Conservation (phyloP, 2,329 filamentous ascomycete species). For the Hypocrella siamensis region DNA sequence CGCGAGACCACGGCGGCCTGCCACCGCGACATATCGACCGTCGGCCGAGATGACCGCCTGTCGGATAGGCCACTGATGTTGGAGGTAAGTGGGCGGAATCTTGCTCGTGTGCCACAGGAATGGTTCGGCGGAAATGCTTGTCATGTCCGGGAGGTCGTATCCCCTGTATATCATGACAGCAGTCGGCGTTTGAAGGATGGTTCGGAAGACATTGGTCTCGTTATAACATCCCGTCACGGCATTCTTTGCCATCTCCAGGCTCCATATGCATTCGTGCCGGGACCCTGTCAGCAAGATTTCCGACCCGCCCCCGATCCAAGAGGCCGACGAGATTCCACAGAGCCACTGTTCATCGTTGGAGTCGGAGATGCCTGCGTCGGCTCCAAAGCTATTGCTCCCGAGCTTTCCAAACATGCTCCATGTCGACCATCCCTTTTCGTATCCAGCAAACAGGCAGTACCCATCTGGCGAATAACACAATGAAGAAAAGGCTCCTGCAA, state of each 20-base stretch:
- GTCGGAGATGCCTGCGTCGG: slow-evolving; percentile 46
- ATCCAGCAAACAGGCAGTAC: slow-evolving; percentile 89
- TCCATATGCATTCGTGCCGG: slow-evolving; percentile 67
- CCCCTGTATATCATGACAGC: slow-evolving; percentile 87
- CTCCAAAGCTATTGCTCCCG: slow-evolving; percentile 67
- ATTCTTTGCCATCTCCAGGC: slow-evolving; percentile 83
- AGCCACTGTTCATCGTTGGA: slow-evolving; percentile 72
- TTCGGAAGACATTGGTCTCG: slow-evolving; percentile 77
- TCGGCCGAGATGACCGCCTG: slow-evolving; percentile 79
- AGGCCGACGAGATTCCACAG: slow-evolving; percentile 58
- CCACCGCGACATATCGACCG: slow-evolving; percentile 88
- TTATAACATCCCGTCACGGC: slow-evolving; percentile 87
- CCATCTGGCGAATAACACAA: slow-evolving; percentile 86
- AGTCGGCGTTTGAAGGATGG: slow-evolving; percentile 74
- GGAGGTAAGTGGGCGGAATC: slow-evolving; percentile 69
- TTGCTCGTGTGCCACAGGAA: slow-evolving; percentile 91
- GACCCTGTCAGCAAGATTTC: slow-evolving; percentile 63
- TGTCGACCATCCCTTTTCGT: slow-evolving; percentile 80
- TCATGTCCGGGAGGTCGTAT: slow-evolving; percentile 80
- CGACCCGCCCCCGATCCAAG: slow-evolving; percentile 78
- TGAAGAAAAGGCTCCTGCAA: slow-evolving; percentile 57
- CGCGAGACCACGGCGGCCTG: slow-evolving; percentile 78
- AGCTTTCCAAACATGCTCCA: slow-evolving; percentile 97
- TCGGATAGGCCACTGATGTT: slow-evolving; percentile 87
- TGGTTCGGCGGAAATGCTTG: slow-evolving; percentile 79